A percentile compares a stretch with the other conserved stretches of the same genome.
Evolutionary conservation across 2,329 filamentous ascomycete species (phyloP).

Genomic region (Ciborinia camelliae): DNA sequence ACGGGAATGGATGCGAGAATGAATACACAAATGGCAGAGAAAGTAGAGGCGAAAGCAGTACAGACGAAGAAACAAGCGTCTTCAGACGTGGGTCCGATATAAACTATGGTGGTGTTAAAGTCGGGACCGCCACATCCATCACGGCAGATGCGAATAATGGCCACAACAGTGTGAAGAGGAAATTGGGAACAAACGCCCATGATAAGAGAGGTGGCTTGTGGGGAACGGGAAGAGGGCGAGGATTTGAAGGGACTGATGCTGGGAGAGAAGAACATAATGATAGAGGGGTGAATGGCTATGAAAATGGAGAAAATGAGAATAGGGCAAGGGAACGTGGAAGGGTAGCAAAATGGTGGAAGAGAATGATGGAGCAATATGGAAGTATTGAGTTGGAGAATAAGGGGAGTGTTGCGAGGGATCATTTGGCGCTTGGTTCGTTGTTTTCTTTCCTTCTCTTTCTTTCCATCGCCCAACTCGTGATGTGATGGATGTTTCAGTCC

Average conservation of each 20-base stretch:
- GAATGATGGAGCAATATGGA: constrained; percentile 46
- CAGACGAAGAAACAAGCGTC: constrained; percentile 42
- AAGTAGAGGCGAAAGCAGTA: constrained; percentile 30
- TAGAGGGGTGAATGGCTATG: neutral
- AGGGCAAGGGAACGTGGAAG: constrained; percentile 13
- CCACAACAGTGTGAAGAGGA: neutral
- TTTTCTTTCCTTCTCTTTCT: constrained; percentile 13
- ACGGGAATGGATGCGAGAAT: constrained; percentile 13
- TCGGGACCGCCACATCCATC: neutral
- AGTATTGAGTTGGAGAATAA: constrained; percentile 77
- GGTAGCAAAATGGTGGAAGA: constrained; percentile 51
- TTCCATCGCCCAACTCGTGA: neutral
- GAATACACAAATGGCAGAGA: neutral
- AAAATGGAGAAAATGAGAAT: constrained; percentile 24
- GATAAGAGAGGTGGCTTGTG: neutral
- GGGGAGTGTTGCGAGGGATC: constrained; percentile 77
- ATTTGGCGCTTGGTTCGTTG: constrained; percentile 67
- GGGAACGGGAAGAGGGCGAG: neutral
- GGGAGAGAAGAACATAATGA: neutral
- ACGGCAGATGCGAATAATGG: neutral
- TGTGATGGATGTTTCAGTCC: too few species aligned
- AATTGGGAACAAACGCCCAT: neutral
- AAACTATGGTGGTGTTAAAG: constrained; percentile 3
- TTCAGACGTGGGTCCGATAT: constrained; percentile 24
- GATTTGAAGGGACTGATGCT: neutral